Evolutionary conservation across 768 basidiomycete genomes (phyloP).

Genomic region (Russula olivacea): DNA sequence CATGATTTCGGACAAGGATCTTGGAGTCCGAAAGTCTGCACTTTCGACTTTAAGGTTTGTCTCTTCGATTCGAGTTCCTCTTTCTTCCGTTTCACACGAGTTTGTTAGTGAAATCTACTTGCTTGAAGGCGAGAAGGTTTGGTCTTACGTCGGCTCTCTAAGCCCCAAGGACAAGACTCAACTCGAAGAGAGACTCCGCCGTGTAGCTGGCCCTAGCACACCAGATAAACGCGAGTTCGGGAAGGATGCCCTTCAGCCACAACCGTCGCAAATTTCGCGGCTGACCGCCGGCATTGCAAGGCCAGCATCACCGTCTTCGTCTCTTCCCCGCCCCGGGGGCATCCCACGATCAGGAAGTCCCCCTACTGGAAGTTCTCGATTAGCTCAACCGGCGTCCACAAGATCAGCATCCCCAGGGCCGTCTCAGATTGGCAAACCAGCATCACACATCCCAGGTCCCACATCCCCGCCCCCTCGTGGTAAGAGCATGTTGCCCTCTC

Average conservation of each 20-base stretch:
- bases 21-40: constrained; percentile 81
- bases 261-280: constrained; percentile 46
- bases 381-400: constrained; percentile 37
- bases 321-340: constrained; percentile 37
- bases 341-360: constrained; percentile 48
- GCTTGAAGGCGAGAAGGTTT: constrained; percentile 80
- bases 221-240: constrained; percentile 34
- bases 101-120: constrained; percentile 66
- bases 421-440: constrained; percentile 28
- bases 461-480: constrained; percentile 43
- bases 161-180: constrained; percentile 87
- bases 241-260: constrained; percentile 38
- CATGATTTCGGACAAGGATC: constrained; percentile 86
- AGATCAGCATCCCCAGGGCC: constrained; percentile 37
- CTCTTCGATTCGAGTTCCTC: constrained; percentile 10
- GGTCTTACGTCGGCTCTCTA: constrained; percentile 68
- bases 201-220: constrained; percentile 63
- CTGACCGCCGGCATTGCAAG: constrained; percentile 43
- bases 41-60: constrained; percentile 72
- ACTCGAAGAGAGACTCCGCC: constrained; percentile 81
- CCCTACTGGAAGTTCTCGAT: constrained; percentile 37
- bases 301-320: constrained; percentile 45
- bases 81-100: neutral
- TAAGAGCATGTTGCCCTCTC: constrained; percentile 68
- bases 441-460: constrained; percentile 31